Base-by-base conservation (phyloP, 768 basidiomycete genomes). In the Pholiota molesta region DNA sequence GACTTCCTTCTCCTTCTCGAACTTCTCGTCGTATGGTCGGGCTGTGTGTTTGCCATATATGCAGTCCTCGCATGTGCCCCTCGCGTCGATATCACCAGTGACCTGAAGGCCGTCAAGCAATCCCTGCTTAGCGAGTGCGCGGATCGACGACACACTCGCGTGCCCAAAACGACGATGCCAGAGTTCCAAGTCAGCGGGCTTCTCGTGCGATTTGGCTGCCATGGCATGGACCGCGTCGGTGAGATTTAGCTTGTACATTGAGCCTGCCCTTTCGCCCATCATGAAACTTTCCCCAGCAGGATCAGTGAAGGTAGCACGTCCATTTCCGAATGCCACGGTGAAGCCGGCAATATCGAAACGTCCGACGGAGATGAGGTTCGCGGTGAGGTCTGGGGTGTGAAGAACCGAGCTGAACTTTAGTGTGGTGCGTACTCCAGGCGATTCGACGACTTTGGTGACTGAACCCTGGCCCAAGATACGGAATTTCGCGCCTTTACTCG, bases 111-210 rank as follows among this genome's bases (percentile, higher is more conserved):
- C 62, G 11, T 17, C 39, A 1, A 57, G 21, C 59, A 72, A 54
- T 0, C 59, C 29, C 9, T 59, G 37, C 7, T 73, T 66, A 0
- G 55, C 28, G 5, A 58, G 53, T 1, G 63, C 57, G 0, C 61
- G 59, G 0, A 62, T 60, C 13, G 31, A 9, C 2, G 17, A 16
- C 33, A 56, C 19, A 6, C 55, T 39, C 19, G 39, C 35, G 52
- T 77, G 73, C 0, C 66, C 68, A 37, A 76, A 64, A 4, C 71
- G 62, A 62, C 11, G 62, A 57, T 77, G 76, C 72, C 72, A 74
- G 0, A 56, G 62, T 1, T 65, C 64, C 21, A 72, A 28, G 49
- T 64, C 58, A 62, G 13, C 62, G 4, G 69, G 68, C 21, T 66
- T 55, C 7, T 65, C 58, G 13, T 66, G 65, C 2, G 69, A 71